Evolutionary conservation across 257 asterid species (phyloP).

Genomic region (Przewalskia tangutica): DNA sequence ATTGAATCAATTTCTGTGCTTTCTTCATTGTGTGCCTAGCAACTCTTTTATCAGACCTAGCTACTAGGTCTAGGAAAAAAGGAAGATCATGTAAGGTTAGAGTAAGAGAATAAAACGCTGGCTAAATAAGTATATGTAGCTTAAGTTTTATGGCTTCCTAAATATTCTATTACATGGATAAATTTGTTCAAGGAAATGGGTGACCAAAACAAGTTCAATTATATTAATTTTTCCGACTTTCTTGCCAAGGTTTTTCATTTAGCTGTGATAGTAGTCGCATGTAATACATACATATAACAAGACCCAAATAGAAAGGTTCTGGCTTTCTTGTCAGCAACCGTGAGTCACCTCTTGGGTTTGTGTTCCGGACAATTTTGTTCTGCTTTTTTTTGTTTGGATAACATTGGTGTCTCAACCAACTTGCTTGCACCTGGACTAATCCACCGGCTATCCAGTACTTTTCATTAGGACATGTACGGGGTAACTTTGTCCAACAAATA

Average conservation of each 20-base stretch:
- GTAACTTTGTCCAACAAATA: background rate
- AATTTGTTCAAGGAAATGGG: background rate
- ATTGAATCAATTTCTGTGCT: too few species aligned
- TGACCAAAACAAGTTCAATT: background rate
- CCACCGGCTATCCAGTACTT: background rate
- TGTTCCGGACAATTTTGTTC: background rate
- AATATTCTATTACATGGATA: background rate
- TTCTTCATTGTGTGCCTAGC: too few species aligned
- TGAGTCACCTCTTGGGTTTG: background rate
- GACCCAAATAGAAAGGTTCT: background rate
- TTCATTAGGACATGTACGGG: background rate
- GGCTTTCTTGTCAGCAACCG: background rate
- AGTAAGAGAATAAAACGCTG: background rate
- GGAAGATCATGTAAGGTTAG: background rate
- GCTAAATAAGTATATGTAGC: background rate
- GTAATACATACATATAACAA: background rate
- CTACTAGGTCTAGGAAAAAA: background rate
- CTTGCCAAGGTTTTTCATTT: background rate
- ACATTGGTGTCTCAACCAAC: background rate
- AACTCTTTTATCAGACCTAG: background rate
- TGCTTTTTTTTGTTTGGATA: background rate
- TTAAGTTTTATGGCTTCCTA: background rate
- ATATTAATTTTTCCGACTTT: background rate
- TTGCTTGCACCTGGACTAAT: background rate
- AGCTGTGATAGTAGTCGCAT: background rate